These are phyloP conservation scores for Thecaphora thlaspeos DNA, from an alignment of 1,284 basidiomycete genomes.

Conservation along the genomic window DNA sequence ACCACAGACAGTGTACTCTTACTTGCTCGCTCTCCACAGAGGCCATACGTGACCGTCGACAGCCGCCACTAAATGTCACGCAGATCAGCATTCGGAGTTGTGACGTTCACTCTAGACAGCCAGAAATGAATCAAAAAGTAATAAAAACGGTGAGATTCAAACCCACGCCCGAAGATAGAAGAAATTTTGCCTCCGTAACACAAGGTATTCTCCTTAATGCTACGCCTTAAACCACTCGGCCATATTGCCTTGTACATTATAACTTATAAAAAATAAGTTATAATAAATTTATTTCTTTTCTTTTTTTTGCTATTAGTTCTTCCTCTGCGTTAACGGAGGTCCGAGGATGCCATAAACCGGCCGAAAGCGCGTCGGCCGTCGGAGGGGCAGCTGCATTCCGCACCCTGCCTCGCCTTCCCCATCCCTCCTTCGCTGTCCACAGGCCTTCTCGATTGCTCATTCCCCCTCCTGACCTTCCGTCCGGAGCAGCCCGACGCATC, in stretches of 20 bases:
- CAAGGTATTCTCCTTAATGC: constrained; percentile 37
- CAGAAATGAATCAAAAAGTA: constrained; percentile 1
- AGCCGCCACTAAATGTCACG: neutral
- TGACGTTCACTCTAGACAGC: neutral
- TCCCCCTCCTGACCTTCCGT: too few relatives aligned
- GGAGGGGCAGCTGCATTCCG: too few relatives aligned
- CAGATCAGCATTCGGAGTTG: neutral
- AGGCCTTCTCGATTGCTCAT: too few relatives aligned
- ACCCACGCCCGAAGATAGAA: constrained; percentile 55
- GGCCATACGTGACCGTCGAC: neutral
- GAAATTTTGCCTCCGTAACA: constrained; percentile 7
- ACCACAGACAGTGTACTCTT: neutral
- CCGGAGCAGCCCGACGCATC: too few relatives aligned
- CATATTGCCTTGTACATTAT: constrained; percentile 48
- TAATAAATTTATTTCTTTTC: too few relatives aligned
- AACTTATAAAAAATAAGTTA: too few relatives aligned
- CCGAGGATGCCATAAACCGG: too few relatives aligned
- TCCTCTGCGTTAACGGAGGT: too few relatives aligned
- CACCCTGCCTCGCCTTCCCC: too few relatives aligned
- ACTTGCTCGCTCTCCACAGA: neutral
- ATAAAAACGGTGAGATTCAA: constrained; percentile 56
- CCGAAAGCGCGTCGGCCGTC: too few relatives aligned
- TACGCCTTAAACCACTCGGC: constrained; percentile 54
- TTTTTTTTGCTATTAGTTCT: too few relatives aligned
- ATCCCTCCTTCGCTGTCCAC: too few relatives aligned